These are phyloP conservation scores for Macrophomina pseudophaseolina DNA, from an alignment of 2,329 filamentous ascomycete species.

Conservation along the genomic window DNA sequence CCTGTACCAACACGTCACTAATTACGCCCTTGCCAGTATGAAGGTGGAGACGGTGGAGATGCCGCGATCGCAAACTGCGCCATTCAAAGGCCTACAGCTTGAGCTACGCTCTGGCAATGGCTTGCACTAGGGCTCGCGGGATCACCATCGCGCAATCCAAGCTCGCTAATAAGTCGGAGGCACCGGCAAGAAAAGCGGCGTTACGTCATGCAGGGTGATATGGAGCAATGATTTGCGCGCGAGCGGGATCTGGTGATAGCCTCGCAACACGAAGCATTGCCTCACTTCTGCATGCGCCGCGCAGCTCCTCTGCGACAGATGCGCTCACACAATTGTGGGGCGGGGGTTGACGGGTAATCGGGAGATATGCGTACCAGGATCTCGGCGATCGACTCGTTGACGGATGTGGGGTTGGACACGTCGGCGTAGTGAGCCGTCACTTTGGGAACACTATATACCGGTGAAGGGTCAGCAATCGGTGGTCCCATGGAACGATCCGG, in stretches of 20 bases:
- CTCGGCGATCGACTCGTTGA: slow-evolving; percentile 73
- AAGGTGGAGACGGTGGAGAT: background rate
- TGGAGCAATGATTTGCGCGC: background rate
- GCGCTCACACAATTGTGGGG: slow-evolving; percentile 10
- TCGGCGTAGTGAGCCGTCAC: slow-evolving; percentile 91
- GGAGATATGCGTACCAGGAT: slow-evolving; percentile 54
- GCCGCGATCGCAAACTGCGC: background rate
- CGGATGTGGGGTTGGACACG: slow-evolving; percentile 79
- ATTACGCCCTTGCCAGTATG: background rate
- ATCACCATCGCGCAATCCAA: background rate
- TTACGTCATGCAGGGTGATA: slow-evolving; percentile 8
- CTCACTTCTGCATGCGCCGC: background rate
- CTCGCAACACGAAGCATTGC: slow-evolving; percentile 1
- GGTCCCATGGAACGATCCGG: background rate
- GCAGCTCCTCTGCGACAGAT: background rate
- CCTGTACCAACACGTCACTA: slow-evolving; percentile 14
- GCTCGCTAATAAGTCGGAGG: background rate
- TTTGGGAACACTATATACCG: slow-evolving; percentile 66
- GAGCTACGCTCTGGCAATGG: background rate
- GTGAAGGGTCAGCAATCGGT: slow-evolving; percentile 10
- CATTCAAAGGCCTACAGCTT: background rate
- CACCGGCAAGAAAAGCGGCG: background rate
- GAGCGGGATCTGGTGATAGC: background rate
- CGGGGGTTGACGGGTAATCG: slow-evolving; percentile 15
- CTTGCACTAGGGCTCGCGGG: background rate